Conservation (phyloP, 2,329 filamentous ascomycete species). For the Aureobasidium sp. region DNA sequence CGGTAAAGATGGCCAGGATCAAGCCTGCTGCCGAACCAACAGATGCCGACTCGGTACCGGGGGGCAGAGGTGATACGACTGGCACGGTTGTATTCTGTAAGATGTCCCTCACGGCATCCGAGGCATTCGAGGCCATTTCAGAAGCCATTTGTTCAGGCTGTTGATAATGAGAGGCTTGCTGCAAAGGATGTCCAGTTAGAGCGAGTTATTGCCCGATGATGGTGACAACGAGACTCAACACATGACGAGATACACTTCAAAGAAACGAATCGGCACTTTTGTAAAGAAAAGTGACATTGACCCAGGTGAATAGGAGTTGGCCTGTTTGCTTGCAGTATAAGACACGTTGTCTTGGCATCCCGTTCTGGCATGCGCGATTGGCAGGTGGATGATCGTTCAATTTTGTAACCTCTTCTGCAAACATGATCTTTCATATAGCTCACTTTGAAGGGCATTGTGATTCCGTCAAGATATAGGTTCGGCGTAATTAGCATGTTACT, state of each 20-base stretch:
- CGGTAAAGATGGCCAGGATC: constrained; percentile 25
- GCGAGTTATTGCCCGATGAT: not conserved
- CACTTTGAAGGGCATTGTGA: too few species aligned
- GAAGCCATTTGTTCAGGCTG: not conserved
- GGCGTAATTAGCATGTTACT: too few species aligned
- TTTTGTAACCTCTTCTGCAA: too few species aligned
- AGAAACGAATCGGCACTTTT: not conserved
- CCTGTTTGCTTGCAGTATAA: not conserved
- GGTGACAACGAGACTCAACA: not conserved
- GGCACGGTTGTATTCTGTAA: not conserved
- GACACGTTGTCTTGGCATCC: constrained; percentile 2
- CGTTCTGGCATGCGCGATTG: not conserved
- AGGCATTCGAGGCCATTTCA: not conserved
- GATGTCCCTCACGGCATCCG: not conserved
- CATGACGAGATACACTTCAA: not conserved
- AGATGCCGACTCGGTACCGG: not conserved
- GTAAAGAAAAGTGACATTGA: not conserved
- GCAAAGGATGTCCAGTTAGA: not conserved
- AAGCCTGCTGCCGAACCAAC: constrained; percentile 15
- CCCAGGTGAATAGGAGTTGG: not conserved
- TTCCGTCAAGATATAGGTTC: too few species aligned
- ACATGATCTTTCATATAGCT: too few species aligned
- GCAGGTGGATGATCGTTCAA: not conserved
- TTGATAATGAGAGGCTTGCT: not conserved
- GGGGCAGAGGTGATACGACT: not conserved